These are phyloP conservation scores for Alternaria novae-zelandiae DNA, from an alignment of 2,329 filamentous ascomycete species.

Conservation along the genomic window DNA sequence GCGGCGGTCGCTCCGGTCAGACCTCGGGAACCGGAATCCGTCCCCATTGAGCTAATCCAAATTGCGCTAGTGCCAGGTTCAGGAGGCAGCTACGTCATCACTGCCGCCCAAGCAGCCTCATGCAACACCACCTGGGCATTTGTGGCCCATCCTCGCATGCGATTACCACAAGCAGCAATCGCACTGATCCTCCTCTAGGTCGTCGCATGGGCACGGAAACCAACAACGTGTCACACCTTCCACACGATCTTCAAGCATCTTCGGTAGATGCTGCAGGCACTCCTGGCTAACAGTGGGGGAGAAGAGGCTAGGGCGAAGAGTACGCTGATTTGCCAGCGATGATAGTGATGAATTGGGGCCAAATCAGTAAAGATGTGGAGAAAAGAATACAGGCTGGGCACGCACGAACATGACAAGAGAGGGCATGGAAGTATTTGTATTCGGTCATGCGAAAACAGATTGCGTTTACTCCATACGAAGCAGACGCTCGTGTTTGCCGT, in stretches of 20 bases:
- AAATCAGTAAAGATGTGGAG: neutral
- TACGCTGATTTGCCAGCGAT: neutral
- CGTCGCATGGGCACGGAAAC: slow-evolving; percentile 10
- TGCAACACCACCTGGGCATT: neutral
- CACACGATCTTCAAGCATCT: neutral
- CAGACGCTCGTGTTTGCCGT: neutral
- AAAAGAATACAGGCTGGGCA: neutral
- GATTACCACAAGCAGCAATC: neutral
- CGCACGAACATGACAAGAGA: neutral
- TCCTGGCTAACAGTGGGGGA: neutral
- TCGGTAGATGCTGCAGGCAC: neutral
- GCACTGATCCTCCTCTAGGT: slow-evolving; percentile 10
- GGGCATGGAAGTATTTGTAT: neutral
- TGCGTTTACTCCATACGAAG: neutral
- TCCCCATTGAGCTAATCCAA: too few species aligned
- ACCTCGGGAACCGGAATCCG: too few species aligned
- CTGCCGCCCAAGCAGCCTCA: neutral
- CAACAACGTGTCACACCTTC: neutral
- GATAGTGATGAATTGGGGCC: neutral
- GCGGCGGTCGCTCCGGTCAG: too few species aligned
- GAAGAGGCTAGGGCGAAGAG: neutral
- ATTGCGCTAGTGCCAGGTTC: too few species aligned
- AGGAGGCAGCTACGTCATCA: neutral
- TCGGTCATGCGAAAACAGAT: neutral
- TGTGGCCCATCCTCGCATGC: too few species aligned